A percentile compares a stretch with the other conserved stretches of the same genome.
Conservation (phyloP, 306 rosid species). For the Senna siamea region DNA sequence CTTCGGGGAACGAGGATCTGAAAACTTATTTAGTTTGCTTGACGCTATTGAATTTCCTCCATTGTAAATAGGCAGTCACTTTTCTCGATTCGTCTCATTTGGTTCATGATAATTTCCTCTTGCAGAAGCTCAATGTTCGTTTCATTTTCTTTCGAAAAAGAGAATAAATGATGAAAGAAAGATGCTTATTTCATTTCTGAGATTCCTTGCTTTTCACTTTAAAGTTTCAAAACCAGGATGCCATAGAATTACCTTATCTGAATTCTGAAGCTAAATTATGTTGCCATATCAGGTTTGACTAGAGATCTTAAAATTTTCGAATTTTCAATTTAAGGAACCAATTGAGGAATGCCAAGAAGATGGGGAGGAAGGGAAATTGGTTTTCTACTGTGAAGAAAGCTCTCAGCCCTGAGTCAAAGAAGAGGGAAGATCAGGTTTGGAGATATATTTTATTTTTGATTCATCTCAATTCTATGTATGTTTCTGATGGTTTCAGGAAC, state of each 20-base stretch:
- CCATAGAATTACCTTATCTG: background rate
- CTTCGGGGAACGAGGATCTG: slow-evolving; percentile 4
- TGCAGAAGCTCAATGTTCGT: slow-evolving; percentile 8
- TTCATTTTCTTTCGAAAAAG: background rate
- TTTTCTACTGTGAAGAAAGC: slow-evolving; percentile 95
- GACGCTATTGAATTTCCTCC: slow-evolving; percentile 11
- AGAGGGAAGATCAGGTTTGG: slow-evolving; percentile 67
- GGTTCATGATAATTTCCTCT: background rate
- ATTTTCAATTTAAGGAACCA: slow-evolving; percentile 41
- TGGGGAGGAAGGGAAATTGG: slow-evolving; percentile 97
- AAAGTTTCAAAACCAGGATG: background rate
- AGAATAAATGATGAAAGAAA: background rate
- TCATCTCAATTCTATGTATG: background rate
- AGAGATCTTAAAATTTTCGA: slow-evolving; percentile 34
- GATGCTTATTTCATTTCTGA: background rate
- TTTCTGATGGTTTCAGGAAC: slow-evolving; percentile 33
- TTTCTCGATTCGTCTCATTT: slow-evolving; percentile 8
- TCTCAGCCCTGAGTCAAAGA: slow-evolving; percentile 94
- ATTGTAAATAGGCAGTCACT: background rate
- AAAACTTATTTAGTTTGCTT: slow-evolving; percentile 5
- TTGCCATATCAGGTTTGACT: slow-evolving; percentile 34
- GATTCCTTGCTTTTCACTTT: background rate
- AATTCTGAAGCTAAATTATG: slow-evolving; percentile 13
- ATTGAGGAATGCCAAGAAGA: slow-evolving; percentile 76
- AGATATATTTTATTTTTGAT: background rate